Evolutionary conservation across 1,284 basidiomycete species (phyloP), one percentile per base, ranked within the genome.

Genomic region (Ustilago bromivora): DNA sequence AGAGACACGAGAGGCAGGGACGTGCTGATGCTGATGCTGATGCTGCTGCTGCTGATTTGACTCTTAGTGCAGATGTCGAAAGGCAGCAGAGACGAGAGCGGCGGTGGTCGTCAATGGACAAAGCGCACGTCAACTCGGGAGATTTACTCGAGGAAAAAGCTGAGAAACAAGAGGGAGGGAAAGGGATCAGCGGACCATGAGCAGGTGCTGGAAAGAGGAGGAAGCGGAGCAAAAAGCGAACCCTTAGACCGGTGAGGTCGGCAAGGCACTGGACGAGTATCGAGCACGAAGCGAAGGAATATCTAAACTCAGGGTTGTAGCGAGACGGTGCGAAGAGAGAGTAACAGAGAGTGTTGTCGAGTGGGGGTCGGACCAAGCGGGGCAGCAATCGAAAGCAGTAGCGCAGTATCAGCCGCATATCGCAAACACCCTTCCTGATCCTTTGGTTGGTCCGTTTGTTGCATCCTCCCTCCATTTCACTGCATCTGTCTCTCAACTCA

Each of bases 361-460:
- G 28, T 59, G 23, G 46, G 46, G 57, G 57, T 59, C 57, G 57
- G 57, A 59, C 34, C 46, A 59, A 35, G 46, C 57, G 57, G 57
- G 34, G 34, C 28, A 46, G 41, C 43, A 11, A 19, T 34, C 15
- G 31, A 58, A n/a, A 43, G 23, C 23, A 28, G 23, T 28, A 28
- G 23, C 3, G 23, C 23, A 28, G 23, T 28, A 28, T 3, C 23
- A 28, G 23, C 23, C 23, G 23, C 23, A 28, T 28, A 28, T 28
- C 23, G 23, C 23, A 28, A 28, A 28, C 23, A 28, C 23, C 23
- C 23, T 28, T 28, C 23, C 23, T 28, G 23, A 28, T 28, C 23
- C 3, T 28, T 28, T 28, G 23, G 23, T 28, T 28, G 23, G 3
- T 28, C 23, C 23, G 23, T 28, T 28, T 28, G 23, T 28, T 28